Percentiles rank a stretch among this genome's conserved stretches.
These are phyloP conservation scores for Aspergillus ustus DNA, from an alignment of 2,329 filamentous ascomycete species.

Conservation along the genomic window DNA sequence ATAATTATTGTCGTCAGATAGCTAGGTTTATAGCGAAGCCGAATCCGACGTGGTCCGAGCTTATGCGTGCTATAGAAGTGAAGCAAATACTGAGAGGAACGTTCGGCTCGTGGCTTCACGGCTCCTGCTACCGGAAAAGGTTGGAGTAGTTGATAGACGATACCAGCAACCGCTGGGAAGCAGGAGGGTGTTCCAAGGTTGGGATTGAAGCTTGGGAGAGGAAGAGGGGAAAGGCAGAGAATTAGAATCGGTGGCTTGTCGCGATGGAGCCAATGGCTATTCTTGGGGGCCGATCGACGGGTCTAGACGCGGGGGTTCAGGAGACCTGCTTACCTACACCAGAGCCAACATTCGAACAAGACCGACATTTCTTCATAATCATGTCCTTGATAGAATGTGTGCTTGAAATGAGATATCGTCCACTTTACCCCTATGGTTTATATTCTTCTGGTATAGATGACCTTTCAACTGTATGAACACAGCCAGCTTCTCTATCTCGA, in stretches of 20 bases:
- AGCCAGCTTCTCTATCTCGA: too few relatives aligned
- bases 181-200: constrained; percentile 10
- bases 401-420: too few relatives aligned
- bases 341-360: not conserved
- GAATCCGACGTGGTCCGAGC: not conserved
- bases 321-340: not conserved
- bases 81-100: not conserved
- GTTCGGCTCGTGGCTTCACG: not conserved
- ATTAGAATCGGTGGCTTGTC: constrained; percentile 18
- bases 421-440: too few relatives aligned
- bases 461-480: too few relatives aligned
- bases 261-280: constrained; percentile 26
- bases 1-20: not conserved
- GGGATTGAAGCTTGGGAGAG: constrained; percentile 18
- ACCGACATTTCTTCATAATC: not conserved
- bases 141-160: not conserved
- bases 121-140: not conserved
- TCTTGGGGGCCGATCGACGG: constrained; percentile 32
- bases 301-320: constrained; percentile 39
- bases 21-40: not conserved
- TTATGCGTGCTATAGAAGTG: not conserved
- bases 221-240: constrained; percentile 24
- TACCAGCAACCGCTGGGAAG: not conserved
- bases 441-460: too few relatives aligned
- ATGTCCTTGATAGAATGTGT: not conserved